These are phyloP conservation scores for Catenaria anguillulae DNA, from an alignment of 371 early-diverging fungal species.

Conservation along the genomic window DNA sequence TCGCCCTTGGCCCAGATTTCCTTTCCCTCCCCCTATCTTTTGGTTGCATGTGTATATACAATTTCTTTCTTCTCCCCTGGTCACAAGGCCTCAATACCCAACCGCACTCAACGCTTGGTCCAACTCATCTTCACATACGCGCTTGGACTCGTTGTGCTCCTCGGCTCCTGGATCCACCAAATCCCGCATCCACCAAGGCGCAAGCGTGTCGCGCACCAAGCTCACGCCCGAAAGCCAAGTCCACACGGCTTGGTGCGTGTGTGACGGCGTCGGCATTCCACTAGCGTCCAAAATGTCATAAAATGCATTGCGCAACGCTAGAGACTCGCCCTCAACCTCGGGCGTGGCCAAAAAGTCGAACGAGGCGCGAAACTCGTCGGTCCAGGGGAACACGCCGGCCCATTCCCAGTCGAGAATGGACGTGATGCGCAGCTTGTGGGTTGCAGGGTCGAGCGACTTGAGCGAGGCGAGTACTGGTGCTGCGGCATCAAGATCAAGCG, in stretches of 20 bases:
- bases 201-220: background rate
- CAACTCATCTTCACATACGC: too few relatives aligned
- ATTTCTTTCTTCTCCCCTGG: too few relatives aligned
- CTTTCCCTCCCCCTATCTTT: too few relatives aligned
- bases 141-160: too few relatives aligned
- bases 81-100: too few relatives aligned
- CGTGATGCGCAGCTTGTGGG: background rate
- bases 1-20: too few relatives aligned
- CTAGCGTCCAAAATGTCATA: background rate
- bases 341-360: background rate
- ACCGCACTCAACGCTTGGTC: too few relatives aligned
- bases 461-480: too few relatives aligned
- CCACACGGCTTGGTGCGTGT: background rate
- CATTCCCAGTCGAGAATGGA: background rate
- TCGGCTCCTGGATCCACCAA: background rate
- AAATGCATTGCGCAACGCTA: background rate
- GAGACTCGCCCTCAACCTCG: background rate
- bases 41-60: too few relatives aligned
- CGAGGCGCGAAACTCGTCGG: background rate
- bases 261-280: background rate
- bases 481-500: too few relatives aligned
- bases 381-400: background rate
- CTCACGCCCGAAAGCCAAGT: background rate
- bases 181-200: conserved; percentile 1
- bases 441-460: background rate